These are phyloP conservation scores for Rhodotorula paludigena DNA, from an alignment of 768 basidiomycete genomes.

Conservation along the genomic window DNA sequence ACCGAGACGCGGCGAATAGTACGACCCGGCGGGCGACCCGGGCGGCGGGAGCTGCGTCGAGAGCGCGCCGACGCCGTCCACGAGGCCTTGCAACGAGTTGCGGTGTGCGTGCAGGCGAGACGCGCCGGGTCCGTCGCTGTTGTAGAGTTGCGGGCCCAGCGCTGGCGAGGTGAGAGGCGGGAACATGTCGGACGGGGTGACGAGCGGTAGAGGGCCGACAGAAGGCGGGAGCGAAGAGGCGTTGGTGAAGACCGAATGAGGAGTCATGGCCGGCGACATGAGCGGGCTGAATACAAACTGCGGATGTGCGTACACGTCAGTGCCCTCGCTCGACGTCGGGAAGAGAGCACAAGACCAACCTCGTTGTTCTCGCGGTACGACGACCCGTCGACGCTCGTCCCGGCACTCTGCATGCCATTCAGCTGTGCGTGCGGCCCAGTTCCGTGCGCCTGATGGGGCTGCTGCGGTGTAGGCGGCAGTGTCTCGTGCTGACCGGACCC, in stretches of 20 bases:
- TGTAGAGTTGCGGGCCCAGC: constrained; percentile 36
- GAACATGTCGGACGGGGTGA: constrained; percentile 38
- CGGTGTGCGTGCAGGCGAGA: constrained; percentile 23
- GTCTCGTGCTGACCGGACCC: too few relatives aligned
- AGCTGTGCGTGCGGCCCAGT: not conserved
- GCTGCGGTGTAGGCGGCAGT: too few relatives aligned
- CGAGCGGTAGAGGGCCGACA: constrained; percentile 12
- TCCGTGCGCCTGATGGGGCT: not conserved
- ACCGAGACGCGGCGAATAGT: constrained; percentile 22
- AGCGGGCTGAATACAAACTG: constrained; percentile 48
- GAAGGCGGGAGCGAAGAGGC: constrained; percentile 36
- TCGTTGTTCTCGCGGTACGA: constrained; percentile 35
- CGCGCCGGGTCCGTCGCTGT: constrained; percentile 1
- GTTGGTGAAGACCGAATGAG: constrained; percentile 40
- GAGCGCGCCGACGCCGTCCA: constrained; percentile 32
- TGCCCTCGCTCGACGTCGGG: not conserved
- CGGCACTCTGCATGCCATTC: not conserved
- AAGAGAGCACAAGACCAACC: not conserved
- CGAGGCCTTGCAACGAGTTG: constrained; percentile 36
- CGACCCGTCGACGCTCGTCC: constrained; percentile 9
- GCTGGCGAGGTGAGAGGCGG: constrained; percentile 41
- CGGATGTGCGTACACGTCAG: too few relatives aligned
- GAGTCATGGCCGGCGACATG: constrained; percentile 49
- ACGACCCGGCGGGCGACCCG: not conserved
- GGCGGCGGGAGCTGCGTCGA: constrained; percentile 21